Evolutionary conservation across 176 grass and related monocot genomes (phyloP).

Genomic region (Areca catechu): DNA sequence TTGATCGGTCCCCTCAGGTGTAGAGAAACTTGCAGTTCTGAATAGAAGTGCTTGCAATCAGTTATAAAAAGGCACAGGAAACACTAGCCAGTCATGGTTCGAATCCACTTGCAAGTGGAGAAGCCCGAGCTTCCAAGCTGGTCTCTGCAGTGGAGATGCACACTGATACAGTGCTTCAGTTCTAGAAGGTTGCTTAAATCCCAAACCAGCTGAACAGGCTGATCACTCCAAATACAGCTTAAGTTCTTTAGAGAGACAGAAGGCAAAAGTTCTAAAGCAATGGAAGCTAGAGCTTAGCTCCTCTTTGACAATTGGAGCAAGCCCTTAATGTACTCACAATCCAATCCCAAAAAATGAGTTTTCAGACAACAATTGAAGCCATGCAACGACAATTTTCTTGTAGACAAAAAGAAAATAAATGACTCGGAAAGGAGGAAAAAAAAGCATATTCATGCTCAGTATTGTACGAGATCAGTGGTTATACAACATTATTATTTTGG

Average conservation of each 20-base stretch:
- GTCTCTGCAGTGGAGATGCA: conserved; percentile 28
- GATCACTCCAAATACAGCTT: conserved; percentile 47
- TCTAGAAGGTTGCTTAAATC: conserved; percentile 5
- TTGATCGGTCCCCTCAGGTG: conserved; percentile 25
- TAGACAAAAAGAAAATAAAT: too few species aligned
- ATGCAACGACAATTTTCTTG: too few species aligned
- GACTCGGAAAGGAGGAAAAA: too few species aligned
- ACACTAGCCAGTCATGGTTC: conserved; percentile 27
- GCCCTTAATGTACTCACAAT: too few species aligned
- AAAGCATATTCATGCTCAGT: too few species aligned
- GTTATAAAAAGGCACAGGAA: conserved; percentile 56
- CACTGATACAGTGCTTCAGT: conserved; percentile 23
- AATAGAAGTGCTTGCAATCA: conserved; percentile 74
- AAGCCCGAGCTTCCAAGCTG: conserved; percentile 53
- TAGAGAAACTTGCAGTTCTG: conserved; percentile 76
- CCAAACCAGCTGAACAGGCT: neutral
- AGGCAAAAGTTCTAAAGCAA: conserved; percentile 22
- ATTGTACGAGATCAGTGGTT: too few species aligned
- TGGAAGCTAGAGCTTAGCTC: conserved; percentile 1
- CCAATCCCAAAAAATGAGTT: too few species aligned
- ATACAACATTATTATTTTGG: too few species aligned
- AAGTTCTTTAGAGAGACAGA: conserved; percentile 32
- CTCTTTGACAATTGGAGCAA: neutral
- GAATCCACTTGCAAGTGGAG: conserved; percentile 8
- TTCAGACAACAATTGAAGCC: too few species aligned